phyloP scores from a whole-genome alignment of 805 yeast genomes.

The Metschnikowia drakensbergensis region DNA sequence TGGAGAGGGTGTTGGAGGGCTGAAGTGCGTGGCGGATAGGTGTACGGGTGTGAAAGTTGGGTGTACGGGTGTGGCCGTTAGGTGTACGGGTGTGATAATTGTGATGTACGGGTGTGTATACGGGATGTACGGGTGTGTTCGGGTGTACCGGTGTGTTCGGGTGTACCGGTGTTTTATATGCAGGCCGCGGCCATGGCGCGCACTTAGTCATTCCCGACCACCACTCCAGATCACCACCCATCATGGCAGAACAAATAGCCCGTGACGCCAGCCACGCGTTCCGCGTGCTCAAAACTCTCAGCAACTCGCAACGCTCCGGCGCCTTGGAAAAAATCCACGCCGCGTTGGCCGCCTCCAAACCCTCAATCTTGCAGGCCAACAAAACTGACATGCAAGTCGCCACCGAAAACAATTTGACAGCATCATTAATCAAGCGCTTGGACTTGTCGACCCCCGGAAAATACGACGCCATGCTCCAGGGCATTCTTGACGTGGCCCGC shows the following conservation, averaged over 20 bases:
- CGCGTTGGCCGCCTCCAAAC: constrained; percentile 57
- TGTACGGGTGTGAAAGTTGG: too few relatives aligned
- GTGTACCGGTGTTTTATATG: too few relatives aligned
- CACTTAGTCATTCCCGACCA: not conserved
- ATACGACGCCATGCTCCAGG: constrained; percentile 91
- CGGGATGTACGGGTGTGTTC: too few relatives aligned
- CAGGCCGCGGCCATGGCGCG: too few relatives aligned
- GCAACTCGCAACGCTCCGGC: constrained; percentile 65
- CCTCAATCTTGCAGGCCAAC: constrained; percentile 68
- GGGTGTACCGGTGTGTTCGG: too few relatives aligned
- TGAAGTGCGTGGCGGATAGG: too few relatives aligned
- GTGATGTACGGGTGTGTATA: too few relatives aligned
- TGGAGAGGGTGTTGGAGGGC: too few relatives aligned
- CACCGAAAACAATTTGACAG: constrained; percentile 51
- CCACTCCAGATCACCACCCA: not conserved
- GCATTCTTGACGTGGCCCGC: constrained; percentile 85
- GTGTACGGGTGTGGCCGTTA: too few relatives aligned
- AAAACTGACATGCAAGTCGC: constrained; percentile 72
- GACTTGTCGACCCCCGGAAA: constrained; percentile 81
- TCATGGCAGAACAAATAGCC: constrained; percentile 74
- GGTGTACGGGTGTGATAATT: too few relatives aligned
- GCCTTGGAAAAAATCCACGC: constrained; percentile 74
- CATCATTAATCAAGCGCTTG: constrained; percentile 75
- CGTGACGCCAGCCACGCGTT: constrained; percentile 79
- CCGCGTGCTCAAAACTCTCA: constrained; percentile 71